Evolutionary conservation across 768 basidiomycete species (phyloP), one percentile per base, ranked within the genome.

Genomic region (Amanita phalloides): DNA sequence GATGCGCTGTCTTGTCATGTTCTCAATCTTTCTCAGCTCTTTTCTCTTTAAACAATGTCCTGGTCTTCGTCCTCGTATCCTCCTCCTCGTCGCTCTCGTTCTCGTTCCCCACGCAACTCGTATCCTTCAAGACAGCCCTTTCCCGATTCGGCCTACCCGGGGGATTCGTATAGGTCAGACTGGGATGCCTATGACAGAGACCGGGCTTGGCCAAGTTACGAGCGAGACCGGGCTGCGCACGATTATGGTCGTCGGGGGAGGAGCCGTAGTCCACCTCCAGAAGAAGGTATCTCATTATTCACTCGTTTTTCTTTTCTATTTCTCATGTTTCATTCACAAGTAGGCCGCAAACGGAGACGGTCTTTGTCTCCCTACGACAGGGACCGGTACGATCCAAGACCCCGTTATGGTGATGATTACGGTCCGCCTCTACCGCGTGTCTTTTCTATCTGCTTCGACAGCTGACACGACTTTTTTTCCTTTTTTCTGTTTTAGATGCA

Each of bases 341-440:
- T 66, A 70, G 82, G 75, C 52, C 74, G 88, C 55, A 92, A 92
- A 64, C 82, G 90, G 54, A 81, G 89, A 54, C 75, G 90, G 56
- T 91, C 90, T 17, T 66, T 75, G 57, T 87, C 86, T 21, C 90
- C 90, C 10, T 89, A 85, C 58, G 90, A 91, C 61, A 75, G 89
- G 53, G 88, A 89, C 52, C 71, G 89, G 41, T 90, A 83, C 61
- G 89, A 90, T 54, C 84, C 89, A 48, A 76, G 90, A 45, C 88
- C 87, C 33, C 78, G 89, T 47, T 89, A 88, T 61, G 80, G 68
- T 53, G 90, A 92, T 48, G 86, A 90, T 60, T 84, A 82, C 65
- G 88, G 89, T 90, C 74, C 68, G 73, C 60, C 55, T 53, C 21
- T 33, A 10, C 41, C 48, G 45, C 43, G 23, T 38, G 4, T 42